These are phyloP conservation scores for Brassica balearica DNA, from an alignment of 441 rosid species.

Conservation along the genomic window DNA sequence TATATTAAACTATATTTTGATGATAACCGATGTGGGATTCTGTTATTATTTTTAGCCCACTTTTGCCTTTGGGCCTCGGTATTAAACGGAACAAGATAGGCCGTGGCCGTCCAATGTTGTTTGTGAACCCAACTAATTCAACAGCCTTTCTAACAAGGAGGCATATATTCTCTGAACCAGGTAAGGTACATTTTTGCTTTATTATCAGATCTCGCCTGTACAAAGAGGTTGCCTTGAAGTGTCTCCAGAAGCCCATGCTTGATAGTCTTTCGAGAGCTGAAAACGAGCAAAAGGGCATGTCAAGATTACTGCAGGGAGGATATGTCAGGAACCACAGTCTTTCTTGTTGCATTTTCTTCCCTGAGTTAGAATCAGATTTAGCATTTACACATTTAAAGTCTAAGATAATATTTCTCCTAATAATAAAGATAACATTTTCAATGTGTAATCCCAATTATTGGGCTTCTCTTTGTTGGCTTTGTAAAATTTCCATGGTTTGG, in stretches of 20 bases:
- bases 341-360: neutral
- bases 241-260: conserved; percentile 93
- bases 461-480: no score
- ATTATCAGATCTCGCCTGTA: conserved; percentile 73
- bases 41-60: no score
- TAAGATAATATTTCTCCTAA: no score
- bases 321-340: neutral
- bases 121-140: conserved; percentile 81
- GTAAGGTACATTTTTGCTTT: conserved; percentile 23
- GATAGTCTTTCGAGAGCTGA: conserved; percentile 89
- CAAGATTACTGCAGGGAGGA: neutral
- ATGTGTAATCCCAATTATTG: no score
- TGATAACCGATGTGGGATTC: no score
- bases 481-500: no score
- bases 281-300: conserved; percentile 16
- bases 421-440: no score
- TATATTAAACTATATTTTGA: no score
- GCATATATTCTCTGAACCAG: conserved; percentile 10
- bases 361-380: neutral
- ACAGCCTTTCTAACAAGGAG: conserved; percentile 72
- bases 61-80: no score
- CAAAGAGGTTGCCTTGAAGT: conserved; percentile 93
- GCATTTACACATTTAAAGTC: neutral
- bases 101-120: conserved; percentile 88
- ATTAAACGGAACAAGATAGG: conserved; percentile 48